Conservation (phyloP, 2,329 filamentous ascomycete genomes). For the Diaporthe eres region DNA sequence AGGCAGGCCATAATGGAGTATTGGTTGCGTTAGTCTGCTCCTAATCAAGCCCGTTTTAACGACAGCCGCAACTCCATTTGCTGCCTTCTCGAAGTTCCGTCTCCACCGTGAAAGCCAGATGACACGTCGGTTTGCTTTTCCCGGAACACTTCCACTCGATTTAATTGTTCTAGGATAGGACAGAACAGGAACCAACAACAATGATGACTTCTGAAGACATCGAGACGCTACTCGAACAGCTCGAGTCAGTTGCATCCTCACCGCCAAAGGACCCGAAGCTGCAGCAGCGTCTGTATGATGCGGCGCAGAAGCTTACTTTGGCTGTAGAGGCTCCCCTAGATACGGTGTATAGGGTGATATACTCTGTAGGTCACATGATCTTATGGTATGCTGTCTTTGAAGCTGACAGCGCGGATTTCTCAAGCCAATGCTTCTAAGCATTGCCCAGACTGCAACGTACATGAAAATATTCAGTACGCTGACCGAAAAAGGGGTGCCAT, state of each 20-base stretch:
- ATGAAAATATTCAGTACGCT: constrained; percentile 35
- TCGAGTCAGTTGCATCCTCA: constrained; percentile 23
- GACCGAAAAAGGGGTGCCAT: constrained; percentile 9
- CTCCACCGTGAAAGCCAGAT: background rate
- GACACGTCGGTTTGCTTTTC: background rate
- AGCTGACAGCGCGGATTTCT: background rate
- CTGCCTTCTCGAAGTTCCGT: background rate
- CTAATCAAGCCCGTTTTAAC: background rate
- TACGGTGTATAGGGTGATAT: constrained; percentile 22
- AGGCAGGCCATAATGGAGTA: too few relatives aligned
- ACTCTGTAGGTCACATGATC: background rate
- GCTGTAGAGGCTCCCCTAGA: constrained; percentile 27
- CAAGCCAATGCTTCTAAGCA: constrained; percentile 35
- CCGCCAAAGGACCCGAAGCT: constrained; percentile 13
- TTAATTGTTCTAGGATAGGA: background rate
- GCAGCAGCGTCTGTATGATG: constrained; percentile 5
- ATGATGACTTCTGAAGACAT: background rate
- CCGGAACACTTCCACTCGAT: background rate
- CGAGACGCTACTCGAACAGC: constrained; percentile 11
- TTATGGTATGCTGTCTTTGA: background rate
- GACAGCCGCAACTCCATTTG: too few relatives aligned
- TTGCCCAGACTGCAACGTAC: constrained; percentile 27
- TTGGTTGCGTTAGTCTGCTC: background rate
- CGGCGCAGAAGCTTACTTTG: background rate
- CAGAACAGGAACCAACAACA: background rate